Percentiles rank a stretch among this genome's conserved stretches.
Evolutionary conservation across 164 flowering plant genomes (phyloP).

Genomic region (Magnolia changhungtana): DNA sequence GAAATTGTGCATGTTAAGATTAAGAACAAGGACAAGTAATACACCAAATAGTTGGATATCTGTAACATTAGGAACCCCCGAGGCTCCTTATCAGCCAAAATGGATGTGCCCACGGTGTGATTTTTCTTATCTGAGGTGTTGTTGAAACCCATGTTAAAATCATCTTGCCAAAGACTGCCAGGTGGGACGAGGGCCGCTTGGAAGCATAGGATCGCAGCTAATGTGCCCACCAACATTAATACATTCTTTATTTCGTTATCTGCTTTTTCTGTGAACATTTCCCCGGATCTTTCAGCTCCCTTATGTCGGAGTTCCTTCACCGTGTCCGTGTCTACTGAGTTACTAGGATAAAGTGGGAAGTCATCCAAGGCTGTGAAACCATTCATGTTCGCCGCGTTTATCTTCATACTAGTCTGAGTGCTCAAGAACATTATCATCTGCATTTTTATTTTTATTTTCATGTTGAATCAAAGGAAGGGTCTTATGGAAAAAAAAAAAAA

Average conservation of each 20-base stretch:
- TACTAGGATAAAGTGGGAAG: background rate
- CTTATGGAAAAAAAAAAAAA: background rate
- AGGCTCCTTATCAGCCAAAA: too few species aligned
- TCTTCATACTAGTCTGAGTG: background rate
- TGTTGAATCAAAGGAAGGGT: background rate
- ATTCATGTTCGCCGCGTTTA: background rate
- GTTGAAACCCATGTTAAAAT: too few species aligned
- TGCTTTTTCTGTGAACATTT: background rate
- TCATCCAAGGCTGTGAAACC: background rate
- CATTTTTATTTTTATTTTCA: background rate
- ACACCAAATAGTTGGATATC: too few species aligned
- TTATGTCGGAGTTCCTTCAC: background rate
- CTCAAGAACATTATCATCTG: background rate
- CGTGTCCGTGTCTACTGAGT: background rate
- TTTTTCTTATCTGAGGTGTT: too few species aligned
- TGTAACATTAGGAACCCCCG: too few species aligned
- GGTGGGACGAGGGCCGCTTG: constrained; percentile 1
- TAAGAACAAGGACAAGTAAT: too few species aligned
- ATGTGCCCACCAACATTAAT: background rate
- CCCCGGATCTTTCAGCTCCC: background rate
- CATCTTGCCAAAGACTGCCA: background rate
- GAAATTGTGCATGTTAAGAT: too few species aligned
- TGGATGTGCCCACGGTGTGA: too few species aligned
- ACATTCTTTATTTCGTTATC: background rate
- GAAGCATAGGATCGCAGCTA: background rate